Evolutionary conservation across 1,284 basidiomycete genomes (phyloP).

Genomic region (Puccinia novopanici): DNA sequence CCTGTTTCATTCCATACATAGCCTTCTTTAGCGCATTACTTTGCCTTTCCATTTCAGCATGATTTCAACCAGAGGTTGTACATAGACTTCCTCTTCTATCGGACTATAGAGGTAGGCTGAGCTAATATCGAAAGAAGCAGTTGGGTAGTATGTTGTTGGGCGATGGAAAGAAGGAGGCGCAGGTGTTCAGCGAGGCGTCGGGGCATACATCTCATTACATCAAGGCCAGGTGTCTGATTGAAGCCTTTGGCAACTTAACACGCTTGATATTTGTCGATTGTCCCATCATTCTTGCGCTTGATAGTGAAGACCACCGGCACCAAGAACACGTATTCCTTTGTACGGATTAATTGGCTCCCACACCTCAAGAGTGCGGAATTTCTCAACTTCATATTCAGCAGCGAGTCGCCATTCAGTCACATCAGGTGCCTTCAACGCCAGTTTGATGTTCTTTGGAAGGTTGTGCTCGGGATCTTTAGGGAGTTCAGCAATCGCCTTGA

Average conservation of each 20-base stretch:
- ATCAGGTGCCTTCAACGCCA: neutral
- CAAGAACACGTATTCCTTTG: neutral
- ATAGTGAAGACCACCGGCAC: neutral
- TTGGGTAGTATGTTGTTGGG: neutral
- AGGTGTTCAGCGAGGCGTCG: slow-evolving; percentile 1
- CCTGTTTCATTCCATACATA: slow-evolving; percentile 24
- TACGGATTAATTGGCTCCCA: neutral
- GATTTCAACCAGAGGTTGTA: slow-evolving; percentile 6
- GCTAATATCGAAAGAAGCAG: slow-evolving; percentile 2
- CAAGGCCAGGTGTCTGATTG: slow-evolving; percentile 7
- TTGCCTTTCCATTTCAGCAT: neutral
- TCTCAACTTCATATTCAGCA: neutral
- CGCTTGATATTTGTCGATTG: neutral
- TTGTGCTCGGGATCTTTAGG: neutral
- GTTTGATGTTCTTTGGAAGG: neutral
- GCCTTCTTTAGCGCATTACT: slow-evolving; percentile 6
- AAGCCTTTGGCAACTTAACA: slow-evolving; percentile 7
- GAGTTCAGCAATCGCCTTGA: neutral
- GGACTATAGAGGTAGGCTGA: slow-evolving; percentile 22
- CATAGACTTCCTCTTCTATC: slow-evolving; percentile 5
- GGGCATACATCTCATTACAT: slow-evolving; percentile 24
- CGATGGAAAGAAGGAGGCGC: neutral
- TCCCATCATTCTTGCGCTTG: neutral
- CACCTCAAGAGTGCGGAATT: neutral
- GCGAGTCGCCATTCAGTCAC: neutral